Evolutionary conservation across 2,329 filamentous ascomycete genomes (phyloP).

Genomic region (Fusarium temperatum): DNA sequence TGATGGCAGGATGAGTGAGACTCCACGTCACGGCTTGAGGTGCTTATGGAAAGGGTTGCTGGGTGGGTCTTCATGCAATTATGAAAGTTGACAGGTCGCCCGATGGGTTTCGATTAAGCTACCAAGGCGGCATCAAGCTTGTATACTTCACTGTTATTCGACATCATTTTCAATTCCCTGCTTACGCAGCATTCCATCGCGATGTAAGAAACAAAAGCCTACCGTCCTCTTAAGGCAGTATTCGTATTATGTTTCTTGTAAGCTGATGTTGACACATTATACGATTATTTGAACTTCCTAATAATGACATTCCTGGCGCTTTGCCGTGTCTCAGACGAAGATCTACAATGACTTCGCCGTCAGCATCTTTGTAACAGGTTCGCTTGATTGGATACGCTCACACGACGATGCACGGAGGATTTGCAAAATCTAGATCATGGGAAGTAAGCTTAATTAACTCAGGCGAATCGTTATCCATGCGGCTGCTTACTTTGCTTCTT

Average conservation of each 20-base stretch:
- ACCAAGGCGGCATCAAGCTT: too few relatives aligned
- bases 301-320: background rate
- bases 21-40: background rate
- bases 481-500: background rate
- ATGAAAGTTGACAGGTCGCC: accelerated
- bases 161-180: too few relatives aligned
- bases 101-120: background rate
- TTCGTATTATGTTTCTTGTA: background rate
- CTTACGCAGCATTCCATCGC: background rate
- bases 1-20: background rate
- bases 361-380: background rate
- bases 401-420: background rate
- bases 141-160: too few relatives aligned
- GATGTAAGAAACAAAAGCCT: background rate
- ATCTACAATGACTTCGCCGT: background rate
- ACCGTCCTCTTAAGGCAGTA: background rate
- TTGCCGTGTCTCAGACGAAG: background rate
- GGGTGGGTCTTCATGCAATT: background rate
- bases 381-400: background rate
- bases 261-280: slow-evolving; percentile 1
- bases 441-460: background rate
- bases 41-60: background rate
- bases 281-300: background rate
- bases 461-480: accelerated
- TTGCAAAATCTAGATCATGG: background rate